These are phyloP conservation scores for Dalbergia cochinchinensis DNA, from an alignment of 306 rosid genomes.

Conservation along the genomic window DNA sequence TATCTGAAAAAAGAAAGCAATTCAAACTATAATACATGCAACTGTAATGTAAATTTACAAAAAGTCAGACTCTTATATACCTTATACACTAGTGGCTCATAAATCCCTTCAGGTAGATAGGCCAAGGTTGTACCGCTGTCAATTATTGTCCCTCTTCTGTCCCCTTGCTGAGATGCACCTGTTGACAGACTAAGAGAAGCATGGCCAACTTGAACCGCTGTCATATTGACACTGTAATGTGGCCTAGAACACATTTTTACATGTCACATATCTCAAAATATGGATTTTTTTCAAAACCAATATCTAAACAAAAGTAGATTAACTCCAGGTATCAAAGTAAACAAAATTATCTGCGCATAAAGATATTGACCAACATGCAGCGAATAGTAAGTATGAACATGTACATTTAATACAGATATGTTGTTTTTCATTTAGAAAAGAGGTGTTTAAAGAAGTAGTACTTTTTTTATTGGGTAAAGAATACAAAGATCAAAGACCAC, in stretches of 20 bases:
- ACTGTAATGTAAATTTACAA: slow-evolving; percentile 34
- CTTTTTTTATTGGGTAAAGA: neutral
- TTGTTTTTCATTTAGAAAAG: slow-evolving; percentile 12
- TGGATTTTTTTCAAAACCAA: slow-evolving; percentile 37
- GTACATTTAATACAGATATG: slow-evolving; percentile 31
- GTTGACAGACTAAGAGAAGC: slow-evolving; percentile 63
- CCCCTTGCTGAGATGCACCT: slow-evolving; percentile 71
- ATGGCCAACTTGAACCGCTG: slow-evolving; percentile 87
- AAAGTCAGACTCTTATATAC: slow-evolving; percentile 48
- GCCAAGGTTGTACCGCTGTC: slow-evolving; percentile 99
- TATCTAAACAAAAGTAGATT: neutral
- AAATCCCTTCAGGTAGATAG: slow-evolving; percentile 89
- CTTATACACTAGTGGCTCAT: slow-evolving; percentile 77
- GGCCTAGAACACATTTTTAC: slow-evolving; percentile 64
- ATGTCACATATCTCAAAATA: slow-evolving; percentile 36
- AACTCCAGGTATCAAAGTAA: slow-evolving; percentile 21
- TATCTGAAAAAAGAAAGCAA: slow-evolving; percentile 61
- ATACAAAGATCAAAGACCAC: neutral
- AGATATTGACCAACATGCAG: slow-evolving; percentile 35
- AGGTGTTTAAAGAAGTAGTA: neutral
- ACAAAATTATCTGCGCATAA: slow-evolving; percentile 22
- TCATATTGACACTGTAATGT: slow-evolving; percentile 93
- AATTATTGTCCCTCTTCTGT: slow-evolving; percentile 87
- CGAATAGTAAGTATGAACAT: slow-evolving; percentile 17
- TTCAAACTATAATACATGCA: slow-evolving; percentile 40